Evolutionary conservation across 1,139 yeast genomes (phyloP).

Genomic region (Komagataea norvegica): DNA sequence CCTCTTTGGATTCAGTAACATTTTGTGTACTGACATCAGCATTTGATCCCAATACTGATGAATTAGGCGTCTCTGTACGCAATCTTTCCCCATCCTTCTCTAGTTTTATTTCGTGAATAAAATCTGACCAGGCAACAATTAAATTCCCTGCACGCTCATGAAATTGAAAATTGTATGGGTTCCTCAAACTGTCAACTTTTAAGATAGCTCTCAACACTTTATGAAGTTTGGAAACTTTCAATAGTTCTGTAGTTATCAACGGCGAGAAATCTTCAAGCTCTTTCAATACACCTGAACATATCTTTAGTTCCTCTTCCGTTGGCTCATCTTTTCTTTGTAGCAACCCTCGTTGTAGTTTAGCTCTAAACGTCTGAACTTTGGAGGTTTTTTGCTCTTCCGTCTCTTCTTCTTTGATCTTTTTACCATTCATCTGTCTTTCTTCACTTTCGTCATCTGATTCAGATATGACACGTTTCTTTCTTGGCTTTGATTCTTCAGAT

Average conservation of each 20-base stretch:
- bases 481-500: no score
- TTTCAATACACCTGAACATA: conserved; percentile 40
- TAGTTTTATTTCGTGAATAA: conserved; percentile 11
- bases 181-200: conserved; percentile 39
- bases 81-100: conserved; percentile 13
- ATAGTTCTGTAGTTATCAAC: conserved; percentile 35
- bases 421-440: not conserved
- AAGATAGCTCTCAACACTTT: conserved; percentile 35
- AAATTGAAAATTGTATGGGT: conserved; percentile 43
- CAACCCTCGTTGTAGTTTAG: conserved; percentile 27
- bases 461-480: not conserved
- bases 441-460: conserved; percentile 1
- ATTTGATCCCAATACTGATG: conserved; percentile 12
- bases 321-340: conserved; percentile 23
- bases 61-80: conserved; percentile 8
- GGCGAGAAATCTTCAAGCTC: conserved; percentile 42
- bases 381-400: not conserved
- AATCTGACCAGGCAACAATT: conserved; percentile 38
- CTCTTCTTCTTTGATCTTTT: not conserved
- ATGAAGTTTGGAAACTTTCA: conserved; percentile 44
- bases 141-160: conserved; percentile 44
- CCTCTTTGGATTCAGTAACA: no score
- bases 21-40: not conserved
- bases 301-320: conserved; percentile 40
- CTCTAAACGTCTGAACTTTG: conserved; percentile 22